Percentiles rank a stretch among this genome's conserved stretches.
Evolutionary conservation across 768 basidiomycete species (phyloP).

Genomic region (Podaxis pistillaris): DNA sequence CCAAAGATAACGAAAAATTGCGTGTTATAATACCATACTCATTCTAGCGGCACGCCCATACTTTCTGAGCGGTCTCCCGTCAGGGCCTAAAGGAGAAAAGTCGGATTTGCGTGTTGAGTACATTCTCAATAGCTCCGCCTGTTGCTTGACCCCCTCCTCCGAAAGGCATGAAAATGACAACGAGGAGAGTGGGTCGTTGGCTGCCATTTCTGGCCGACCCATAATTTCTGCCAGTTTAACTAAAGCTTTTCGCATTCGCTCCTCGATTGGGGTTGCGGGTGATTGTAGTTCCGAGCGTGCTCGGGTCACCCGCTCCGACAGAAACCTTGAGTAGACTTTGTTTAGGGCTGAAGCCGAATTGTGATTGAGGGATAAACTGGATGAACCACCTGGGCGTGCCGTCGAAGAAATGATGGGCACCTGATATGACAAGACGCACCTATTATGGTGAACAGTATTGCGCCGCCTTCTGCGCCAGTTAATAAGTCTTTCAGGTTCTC

Average conservation of each 20-base stretch:
- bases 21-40: constrained; percentile 6
- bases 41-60: constrained; percentile 27
- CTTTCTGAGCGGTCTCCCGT: constrained; percentile 64
- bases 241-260: constrained; percentile 58
- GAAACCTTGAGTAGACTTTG: constrained; percentile 61
- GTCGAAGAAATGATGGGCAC: background rate
- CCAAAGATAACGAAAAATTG: constrained; percentile 6
- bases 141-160: constrained; percentile 47
- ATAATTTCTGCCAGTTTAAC: constrained; percentile 50
- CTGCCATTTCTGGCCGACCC: constrained; percentile 41
- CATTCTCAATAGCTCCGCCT: constrained; percentile 45
- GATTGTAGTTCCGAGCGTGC: constrained; percentile 46
- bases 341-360: constrained; percentile 61
- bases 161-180: constrained; percentile 69
- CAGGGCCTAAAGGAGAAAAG: constrained; percentile 54
- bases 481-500: constrained; percentile 51
- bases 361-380: constrained; percentile 53
- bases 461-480: constrained; percentile 45
- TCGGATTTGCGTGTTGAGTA: constrained; percentile 46
- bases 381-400: constrained; percentile 44
- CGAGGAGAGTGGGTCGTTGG: constrained; percentile 55
- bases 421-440: constrained; percentile 34
- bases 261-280: constrained; percentile 31
- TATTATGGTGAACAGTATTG: constrained; percentile 58
- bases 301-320: constrained; percentile 47